Conservation (phyloP, 257 asterid genomes). For the Nicotiana undulata region DNA sequence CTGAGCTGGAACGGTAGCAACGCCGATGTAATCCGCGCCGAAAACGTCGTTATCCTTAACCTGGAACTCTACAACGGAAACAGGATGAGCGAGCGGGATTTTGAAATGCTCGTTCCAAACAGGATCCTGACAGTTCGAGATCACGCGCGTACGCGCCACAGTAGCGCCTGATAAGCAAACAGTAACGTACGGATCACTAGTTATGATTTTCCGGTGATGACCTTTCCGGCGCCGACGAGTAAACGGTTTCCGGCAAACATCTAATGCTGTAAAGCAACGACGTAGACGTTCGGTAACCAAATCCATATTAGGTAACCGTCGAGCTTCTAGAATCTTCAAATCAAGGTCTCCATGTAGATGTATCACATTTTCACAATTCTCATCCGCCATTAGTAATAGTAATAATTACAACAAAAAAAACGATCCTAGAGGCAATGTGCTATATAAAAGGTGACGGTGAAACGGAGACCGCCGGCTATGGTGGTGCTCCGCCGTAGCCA, state of each 20-base stretch:
- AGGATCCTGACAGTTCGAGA: constrained; percentile 74
- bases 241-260: constrained; percentile 41
- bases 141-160: constrained; percentile 79
- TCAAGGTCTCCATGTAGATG: constrained; percentile 89
- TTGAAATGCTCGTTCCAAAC: constrained; percentile 72
- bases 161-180: constrained; percentile 74
- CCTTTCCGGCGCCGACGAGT: constrained; percentile 7
- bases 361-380: constrained; percentile 7
- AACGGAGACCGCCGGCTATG: constrained; percentile 9
- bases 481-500: constrained; percentile 14
- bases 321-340: constrained; percentile 70
- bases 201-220: constrained; percentile 48
- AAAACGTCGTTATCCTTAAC: constrained; percentile 90
- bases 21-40: constrained; percentile 79
- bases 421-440: not conserved
- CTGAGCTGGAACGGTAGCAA: constrained; percentile 51
- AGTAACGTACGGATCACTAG: constrained; percentile 92
- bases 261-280: constrained; percentile 51
- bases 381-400: constrained; percentile 38
- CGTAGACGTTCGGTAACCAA: constrained; percentile 60
- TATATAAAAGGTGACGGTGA: not conserved
- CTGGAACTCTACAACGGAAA: constrained; percentile 65
- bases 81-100: constrained; percentile 85
- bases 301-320: constrained; percentile 88
- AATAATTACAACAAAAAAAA: no score